Base-by-base conservation (phyloP, 1,139 yeast species). In the Entelexis sorbosivorans region DNA sequence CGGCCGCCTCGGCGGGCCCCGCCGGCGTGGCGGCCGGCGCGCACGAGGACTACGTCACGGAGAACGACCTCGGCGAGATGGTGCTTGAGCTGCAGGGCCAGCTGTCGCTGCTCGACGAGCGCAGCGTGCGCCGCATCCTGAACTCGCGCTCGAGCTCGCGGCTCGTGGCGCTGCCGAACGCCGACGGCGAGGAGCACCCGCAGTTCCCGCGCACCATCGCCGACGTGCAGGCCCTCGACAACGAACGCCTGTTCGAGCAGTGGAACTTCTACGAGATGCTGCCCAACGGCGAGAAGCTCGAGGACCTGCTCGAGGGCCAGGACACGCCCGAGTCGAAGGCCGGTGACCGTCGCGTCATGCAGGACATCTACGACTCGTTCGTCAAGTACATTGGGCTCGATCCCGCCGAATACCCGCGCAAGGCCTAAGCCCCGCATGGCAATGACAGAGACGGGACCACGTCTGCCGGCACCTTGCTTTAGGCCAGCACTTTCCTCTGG, bases 41-140 rank as follows among this genome's bases (percentile, higher is more conserved):
- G 8, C 19, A 33, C 13, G 47, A 49, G 46, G 89, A 83, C 56
- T 81, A 74, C 56, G 83, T 81, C 36, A 79, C 88, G 14, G 82
- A 84, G 59, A 94, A 84, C 53, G 97, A 89, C 62, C 70, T 89
- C 19, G 86, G 84, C 1, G 87, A 83, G 61, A 68, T 86, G 45
- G 96, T 88, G 13, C 88, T 88, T 7, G 97, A 89, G 65, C 69
- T 89, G 54, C 96, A 88, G 66, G 82, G 84, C 6, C 96, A 89
- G 67, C 73, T 89, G 60, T 93, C 85, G 49, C 54, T 68, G 36
- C 58, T 69, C 31, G 72, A 69, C 47, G 71, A 73, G 54, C 62
- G 68, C 34, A 63, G 66, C 19, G 57, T 66, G 17, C 63, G 69
- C 29, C 61, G 72, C 45, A 60, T 63, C 2, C 65, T 53, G 22